Base-by-base conservation (phyloP, 768 basidiomycete species). In the Lactarius sanguifluus region DNA sequence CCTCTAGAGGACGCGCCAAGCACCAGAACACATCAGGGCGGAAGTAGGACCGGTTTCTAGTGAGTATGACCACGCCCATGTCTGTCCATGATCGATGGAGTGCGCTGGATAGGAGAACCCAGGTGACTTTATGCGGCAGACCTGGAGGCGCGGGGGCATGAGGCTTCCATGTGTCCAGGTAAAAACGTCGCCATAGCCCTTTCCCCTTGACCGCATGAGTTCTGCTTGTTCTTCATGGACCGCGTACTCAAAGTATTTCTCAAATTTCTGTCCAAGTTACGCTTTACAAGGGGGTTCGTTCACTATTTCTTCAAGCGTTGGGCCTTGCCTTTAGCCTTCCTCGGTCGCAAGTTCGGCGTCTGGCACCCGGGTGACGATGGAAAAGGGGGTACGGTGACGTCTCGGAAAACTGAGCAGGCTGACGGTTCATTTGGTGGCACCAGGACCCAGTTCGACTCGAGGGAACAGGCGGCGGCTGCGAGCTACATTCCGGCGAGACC, bases 271-370 rank as follows among this genome's bases (percentile, higher is more conserved):
- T 4, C 18, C 20, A 45, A 36, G 36, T 38, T 65, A 36, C 59
- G 64, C 30, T 20, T 45, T 65, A n/a, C 40, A 20, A 34, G 34
- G 45, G 34, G 34, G 45, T 40, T 47, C 18, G 32, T 56, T 38
- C 13, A 13, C 7, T 23, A 16, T 25, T 30, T 43, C 20, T 30
- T 52, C 9, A n/a, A 2, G 55, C 54, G 25, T 34, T 56, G 55
- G 54, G 45, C 43, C 18, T 50, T 50, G 32, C 25, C 56, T 32
- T 65, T 65, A 30, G 13, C 59, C 23, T 25, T 56, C 41, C 59
- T 65, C 4, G 23, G 59, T 60, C 64, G 59, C 41, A 56, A 25
- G 52, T 61, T 61, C 12, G 16, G 30, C 13, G 8, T 15, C 6
- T 65, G 52, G 54, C 52, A 40, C 13, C 43, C n/a, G 13, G 9